phyloP scores from a whole-genome alignment of 2,329 filamentous ascomycete genomes.

The Ophiosphaerella narmari region DNA sequence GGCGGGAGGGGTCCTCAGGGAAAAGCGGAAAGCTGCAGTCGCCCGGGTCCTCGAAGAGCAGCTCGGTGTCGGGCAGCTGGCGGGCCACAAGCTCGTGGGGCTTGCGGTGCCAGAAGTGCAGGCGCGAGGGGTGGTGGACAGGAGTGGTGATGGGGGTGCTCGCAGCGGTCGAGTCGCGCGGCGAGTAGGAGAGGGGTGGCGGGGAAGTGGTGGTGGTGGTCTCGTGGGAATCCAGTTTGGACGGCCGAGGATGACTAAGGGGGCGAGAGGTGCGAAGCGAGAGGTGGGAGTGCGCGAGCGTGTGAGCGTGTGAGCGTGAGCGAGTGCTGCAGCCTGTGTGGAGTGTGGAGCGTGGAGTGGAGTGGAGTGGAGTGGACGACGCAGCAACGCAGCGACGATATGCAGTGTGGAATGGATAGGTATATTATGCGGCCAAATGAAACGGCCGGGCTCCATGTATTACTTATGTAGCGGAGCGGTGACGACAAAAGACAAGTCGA shows the following conservation, averaged over 20 bases:
- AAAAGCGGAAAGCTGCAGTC: slow-evolving; percentile 49
- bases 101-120: slow-evolving; percentile 53
- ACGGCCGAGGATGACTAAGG: no score
- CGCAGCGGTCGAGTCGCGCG: slow-evolving; percentile 57
- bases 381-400: no score
- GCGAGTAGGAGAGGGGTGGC: slow-evolving; percentile 58
- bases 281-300: no score
- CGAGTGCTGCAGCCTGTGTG: no score
- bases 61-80: slow-evolving; percentile 38
- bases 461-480: slow-evolving; percentile 25
- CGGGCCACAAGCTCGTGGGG: slow-evolving; percentile 39
- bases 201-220: slow-evolving; percentile 54
- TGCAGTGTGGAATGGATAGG: no score
- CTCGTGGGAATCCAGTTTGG: slow-evolving; percentile 60
- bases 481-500: slow-evolving; percentile 23
- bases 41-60: slow-evolving; percentile 48
- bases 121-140: slow-evolving; percentile 44
- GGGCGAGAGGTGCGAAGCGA: no score
- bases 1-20: slow-evolving; percentile 35
- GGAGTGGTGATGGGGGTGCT: slow-evolving; percentile 55
- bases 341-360: no score
- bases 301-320: no score
- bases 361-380: no score
- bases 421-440: no score
- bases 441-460: slow-evolving; percentile 7